These are phyloP conservation scores for Triticum monococcum DNA, from an alignment of 176 grass and related monocot species.

Conservation along the genomic window DNA sequence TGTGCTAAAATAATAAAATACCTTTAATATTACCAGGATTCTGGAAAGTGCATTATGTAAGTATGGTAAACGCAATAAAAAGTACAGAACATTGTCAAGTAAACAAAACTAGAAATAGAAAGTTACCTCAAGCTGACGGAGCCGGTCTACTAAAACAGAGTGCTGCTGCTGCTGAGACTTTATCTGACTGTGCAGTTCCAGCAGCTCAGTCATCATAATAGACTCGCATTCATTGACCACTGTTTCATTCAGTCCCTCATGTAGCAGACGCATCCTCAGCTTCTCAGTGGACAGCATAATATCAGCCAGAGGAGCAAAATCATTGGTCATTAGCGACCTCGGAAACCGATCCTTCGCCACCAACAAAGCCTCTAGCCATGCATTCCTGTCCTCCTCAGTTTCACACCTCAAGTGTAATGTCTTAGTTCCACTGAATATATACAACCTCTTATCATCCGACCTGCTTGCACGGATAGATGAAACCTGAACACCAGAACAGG, in stretches of 20 bases:
- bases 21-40: not conserved
- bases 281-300: slow-evolving; percentile 73
- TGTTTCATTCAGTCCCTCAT: slow-evolving; percentile 68
- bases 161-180: slow-evolving; percentile 73
- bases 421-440: slow-evolving; percentile 95
- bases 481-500: slow-evolving; percentile 59
- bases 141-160: slow-evolving; percentile 76
- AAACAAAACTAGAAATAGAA: slow-evolving; percentile 37
- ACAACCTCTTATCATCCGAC: slow-evolving; percentile 98
- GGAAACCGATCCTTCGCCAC: slow-evolving; percentile 75
- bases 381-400: slow-evolving; percentile 70
- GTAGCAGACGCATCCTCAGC: slow-evolving; percentile 50
- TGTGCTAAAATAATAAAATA: slow-evolving; percentile 21
- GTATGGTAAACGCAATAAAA: not conserved
- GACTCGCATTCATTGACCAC: slow-evolving; percentile 80
- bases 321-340: slow-evolving; percentile 48
- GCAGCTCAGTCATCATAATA: slow-evolving; percentile 82
- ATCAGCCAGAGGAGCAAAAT: slow-evolving; percentile 50
- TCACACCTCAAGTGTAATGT: slow-evolving; percentile 84
- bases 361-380: slow-evolving; percentile 71
- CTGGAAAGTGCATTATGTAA: not conserved
- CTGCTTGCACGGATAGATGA: slow-evolving; percentile 89
- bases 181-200: slow-evolving; percentile 69
- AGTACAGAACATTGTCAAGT: slow-evolving; percentile 3
- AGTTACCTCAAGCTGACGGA: slow-evolving; percentile 86